Evolutionary conservation across 441 rosid genomes (phyloP).

Genomic region (Melianthus villosus): DNA sequence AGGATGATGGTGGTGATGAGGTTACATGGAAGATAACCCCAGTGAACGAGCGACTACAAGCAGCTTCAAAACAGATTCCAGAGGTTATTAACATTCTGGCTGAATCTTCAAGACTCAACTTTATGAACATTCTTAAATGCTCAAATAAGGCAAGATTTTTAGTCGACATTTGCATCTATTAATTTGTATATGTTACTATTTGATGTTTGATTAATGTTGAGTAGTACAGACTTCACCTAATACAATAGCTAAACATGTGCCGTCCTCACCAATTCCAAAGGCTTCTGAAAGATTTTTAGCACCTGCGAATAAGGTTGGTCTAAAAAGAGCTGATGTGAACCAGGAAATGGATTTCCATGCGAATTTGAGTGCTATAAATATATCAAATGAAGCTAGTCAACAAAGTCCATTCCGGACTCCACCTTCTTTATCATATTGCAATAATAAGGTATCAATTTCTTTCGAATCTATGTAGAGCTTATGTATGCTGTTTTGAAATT

Average conservation of each 20-base stretch:
- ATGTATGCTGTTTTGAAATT: too few species aligned
- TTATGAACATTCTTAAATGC: constrained; percentile 41
- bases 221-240: constrained; percentile 18
- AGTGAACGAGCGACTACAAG: constrained; percentile 59
- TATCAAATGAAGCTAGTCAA: constrained; percentile 16
- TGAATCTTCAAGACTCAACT: constrained; percentile 29
- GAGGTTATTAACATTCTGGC: constrained; percentile 29
- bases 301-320: constrained; percentile 21
- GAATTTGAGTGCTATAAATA: constrained; percentile 11
- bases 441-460: constrained; percentile 35
- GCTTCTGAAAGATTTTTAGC: constrained; percentile 21
- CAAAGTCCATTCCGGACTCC: constrained; percentile 92
- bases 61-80: constrained; percentile 47
- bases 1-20: constrained; percentile 74
- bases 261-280: constrained; percentile 29
- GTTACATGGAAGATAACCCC: constrained; percentile 94
- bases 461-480: neutral
- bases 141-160: constrained; percentile 32
- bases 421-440: constrained; percentile 55
- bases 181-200: neutral
- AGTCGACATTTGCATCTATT: neutral
- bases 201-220: neutral
- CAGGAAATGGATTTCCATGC: constrained; percentile 19
- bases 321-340: constrained; percentile 27
- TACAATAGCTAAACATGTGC: constrained; percentile 26